Percentiles rank a stretch among this genome's conserved stretches.
Conservation (phyloP, 495 filamentous ascomycete species). For the Letharia lupina region DNA sequence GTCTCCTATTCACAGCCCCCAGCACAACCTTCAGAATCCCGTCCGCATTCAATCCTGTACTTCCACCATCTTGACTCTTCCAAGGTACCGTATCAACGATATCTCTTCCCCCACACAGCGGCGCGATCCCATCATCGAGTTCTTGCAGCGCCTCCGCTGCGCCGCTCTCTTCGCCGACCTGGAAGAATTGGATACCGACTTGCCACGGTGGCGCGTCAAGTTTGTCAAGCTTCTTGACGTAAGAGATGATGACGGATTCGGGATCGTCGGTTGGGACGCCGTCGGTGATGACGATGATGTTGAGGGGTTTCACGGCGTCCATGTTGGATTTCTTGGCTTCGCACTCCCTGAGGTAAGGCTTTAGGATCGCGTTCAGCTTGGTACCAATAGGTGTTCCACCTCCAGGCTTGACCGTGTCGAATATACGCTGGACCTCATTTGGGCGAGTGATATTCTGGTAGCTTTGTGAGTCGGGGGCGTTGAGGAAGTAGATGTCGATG, state of each 20-base stretch:
- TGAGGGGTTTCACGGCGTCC: constrained; percentile 65
- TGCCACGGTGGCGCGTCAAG: constrained; percentile 72
- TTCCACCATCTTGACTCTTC: constrained; percentile 34
- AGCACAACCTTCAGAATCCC: constrained; percentile 74
- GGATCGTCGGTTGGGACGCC: constrained; percentile 77
- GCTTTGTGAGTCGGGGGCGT: constrained; percentile 39
- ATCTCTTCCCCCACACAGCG: constrained; percentile 53
- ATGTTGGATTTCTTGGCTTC: constrained; percentile 36
- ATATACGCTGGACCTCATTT: constrained; percentile 53
- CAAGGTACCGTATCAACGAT: constrained; percentile 92
- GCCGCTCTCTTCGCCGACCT: constrained; percentile 67
- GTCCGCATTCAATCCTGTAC: constrained; percentile 46
- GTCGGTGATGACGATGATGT: constrained; percentile 92
- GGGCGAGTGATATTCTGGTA: constrained; percentile 52
- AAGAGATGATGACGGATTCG: constrained; percentile 58
- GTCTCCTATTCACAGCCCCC: constrained; percentile 16
- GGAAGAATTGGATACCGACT: constrained; percentile 94
- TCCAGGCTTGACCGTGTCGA: constrained; percentile 51
- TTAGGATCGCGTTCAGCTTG: constrained; percentile 63
- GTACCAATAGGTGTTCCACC: constrained; percentile 70
- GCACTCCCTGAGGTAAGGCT: constrained; percentile 52
- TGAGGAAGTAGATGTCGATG: constrained; percentile 93
- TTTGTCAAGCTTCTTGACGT: constrained; percentile 63
- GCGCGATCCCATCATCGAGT: constrained; percentile 68
- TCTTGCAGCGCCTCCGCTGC: constrained; percentile 59